Evolutionary conservation across 345 rosid species (phyloP), one percentile per base, ranked within the genome.

Genomic region (Eucalyptus melliodora): DNA sequence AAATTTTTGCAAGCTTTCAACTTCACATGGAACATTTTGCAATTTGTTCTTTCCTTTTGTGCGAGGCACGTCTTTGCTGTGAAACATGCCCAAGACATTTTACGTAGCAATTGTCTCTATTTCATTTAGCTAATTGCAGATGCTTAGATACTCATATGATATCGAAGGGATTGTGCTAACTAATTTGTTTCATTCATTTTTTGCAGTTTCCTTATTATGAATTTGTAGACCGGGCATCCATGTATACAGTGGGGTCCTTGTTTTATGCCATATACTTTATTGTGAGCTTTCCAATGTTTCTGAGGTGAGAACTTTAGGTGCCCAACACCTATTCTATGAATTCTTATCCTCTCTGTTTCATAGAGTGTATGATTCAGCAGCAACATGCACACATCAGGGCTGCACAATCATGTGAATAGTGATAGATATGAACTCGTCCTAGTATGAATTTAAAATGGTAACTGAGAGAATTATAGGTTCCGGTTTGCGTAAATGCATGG

Each of bases 211-310:
- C 99, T 62, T 98, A 98, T 90, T 97, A 98, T 42, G 97, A 95
- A 81, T 98, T 98, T 59, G 99, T 97, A 91, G 99, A 98, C 91
- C 97, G 99, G 89, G 96, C 94, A 81, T 95, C 96, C 89, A 98
- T 98, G 99, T 98, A 98, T 93, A 95, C 89, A 94, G 97, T 98
- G 91, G 99, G 99, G 44, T 98, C 96, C 80, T 91, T 98, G 93
- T 98, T 98, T 93, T 98, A 98, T 91, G 99, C 99, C 81, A 95
- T 97, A 90, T 98, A 97, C 94, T 97, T 98, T 94, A 21, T 98
- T 45, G 99, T 98, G 80, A 98, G 99, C 96, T 98, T 98, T 90
- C 99, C 99, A 42, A 98, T 98, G 99, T 98, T 98, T 92, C 92
- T 97, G 91, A 97, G 99, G 99, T 97, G 93, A 93, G 94, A 89